Percentiles rank a stretch among this genome's conserved stretches.
These are phyloP conservation scores for Rhizoctonia solani DNA, from an alignment of 1,284 basidiomycete species.

Conservation along the genomic window DNA sequence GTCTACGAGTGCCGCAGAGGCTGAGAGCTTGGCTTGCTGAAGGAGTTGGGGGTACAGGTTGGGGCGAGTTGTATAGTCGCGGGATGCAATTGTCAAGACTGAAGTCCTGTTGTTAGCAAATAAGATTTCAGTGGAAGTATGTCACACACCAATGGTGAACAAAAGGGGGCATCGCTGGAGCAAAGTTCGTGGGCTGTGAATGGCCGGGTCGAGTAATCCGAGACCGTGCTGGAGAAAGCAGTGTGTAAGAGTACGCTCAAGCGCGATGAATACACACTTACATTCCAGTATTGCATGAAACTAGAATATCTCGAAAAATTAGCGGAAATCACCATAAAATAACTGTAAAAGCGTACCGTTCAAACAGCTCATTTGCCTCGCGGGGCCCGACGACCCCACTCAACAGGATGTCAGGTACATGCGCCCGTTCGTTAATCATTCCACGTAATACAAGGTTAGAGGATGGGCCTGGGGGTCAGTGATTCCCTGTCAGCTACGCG, in stretches of 20 bases:
- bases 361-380: conserved; percentile 12
- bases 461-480: neutral
- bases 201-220: neutral
- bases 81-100: conserved; percentile 24
- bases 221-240: conserved; percentile 5
- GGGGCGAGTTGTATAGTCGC: conserved; percentile 5
- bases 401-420: conserved; percentile 13
- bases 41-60: neutral
- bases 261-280: neutral
- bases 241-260: neutral
- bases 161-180: conserved; percentile 27
- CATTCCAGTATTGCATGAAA: conserved; percentile 24
- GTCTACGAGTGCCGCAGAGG: conserved; percentile 8
- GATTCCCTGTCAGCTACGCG: too few relatives aligned
- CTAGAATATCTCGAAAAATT: neutral
- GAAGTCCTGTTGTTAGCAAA: too few relatives aligned
- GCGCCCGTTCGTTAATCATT: conserved; percentile 13
- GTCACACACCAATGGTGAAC: conserved; percentile 10
- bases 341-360: neutral
- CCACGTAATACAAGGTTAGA: conserved; percentile 24
- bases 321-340: neutral
- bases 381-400: neutral
- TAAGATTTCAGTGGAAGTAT: neutral
- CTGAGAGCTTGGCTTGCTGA: conserved; percentile 22
- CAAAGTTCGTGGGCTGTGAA: conserved; percentile 18